Base-by-base conservation (phyloP, 257 asterid species). In the Asclepias syriaca region DNA sequence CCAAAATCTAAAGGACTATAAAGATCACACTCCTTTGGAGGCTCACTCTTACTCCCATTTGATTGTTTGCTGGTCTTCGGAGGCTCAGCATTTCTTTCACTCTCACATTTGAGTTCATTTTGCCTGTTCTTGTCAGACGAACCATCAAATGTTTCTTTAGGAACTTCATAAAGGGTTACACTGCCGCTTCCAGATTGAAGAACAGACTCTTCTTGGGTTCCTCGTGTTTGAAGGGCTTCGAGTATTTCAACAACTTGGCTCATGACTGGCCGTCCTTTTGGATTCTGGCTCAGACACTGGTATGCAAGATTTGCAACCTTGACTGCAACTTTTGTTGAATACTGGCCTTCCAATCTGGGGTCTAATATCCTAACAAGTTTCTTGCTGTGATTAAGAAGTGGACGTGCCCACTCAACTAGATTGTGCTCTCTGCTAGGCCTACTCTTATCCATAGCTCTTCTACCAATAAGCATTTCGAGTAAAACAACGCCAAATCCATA, bases 321-420 rank as follows among this genome's bases (percentile, higher is more conserved):
- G 77, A 81, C 77, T 6, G 88, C 93, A 53, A 77, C 71, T 78
- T 85, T 86, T 34, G 66, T 77, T 29, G 97, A 84, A 82, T 87
- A 94, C 66, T 94, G 99, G 24, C 99, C 97, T n/a, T 94, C 96
- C 66, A 91, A 82, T 84, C 97, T 87, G 7, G 93, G 95, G 68
- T 94, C 97, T 32, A 94, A 84, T 77, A 91, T 89, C 80, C 89
- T 82, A 72, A 81, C 32, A 3, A 94, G 88, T 87, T 88, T 91
- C 81, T 81, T 91, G 82, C 78, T 82, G 77, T 87, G 91, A 78
- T 84, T 91, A 57, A 91, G 86, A 39, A 88, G 84, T 12, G 99
- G 99, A 1, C 96, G 95, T 19, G 96, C 98, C 90, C 91, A 94
- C 84, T 91, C 97, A 4, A 94, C 97, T 7, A 94, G 97, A 77